These are phyloP conservation scores for Backusella liffmaniae DNA, from an alignment of 192 early-diverging fungal species.

Conservation along the genomic window DNA sequence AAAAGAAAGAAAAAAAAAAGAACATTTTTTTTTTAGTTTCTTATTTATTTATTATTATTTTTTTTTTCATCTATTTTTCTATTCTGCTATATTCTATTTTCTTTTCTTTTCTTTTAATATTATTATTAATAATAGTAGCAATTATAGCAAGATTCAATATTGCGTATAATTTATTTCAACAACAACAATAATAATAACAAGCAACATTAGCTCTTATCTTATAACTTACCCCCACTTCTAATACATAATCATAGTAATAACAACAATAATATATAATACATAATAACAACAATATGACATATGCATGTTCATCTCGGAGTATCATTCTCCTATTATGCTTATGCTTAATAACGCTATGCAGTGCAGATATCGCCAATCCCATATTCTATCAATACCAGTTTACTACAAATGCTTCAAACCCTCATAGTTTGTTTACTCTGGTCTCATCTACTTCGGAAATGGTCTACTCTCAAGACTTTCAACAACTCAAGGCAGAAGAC, in stretches of 20 bases:
- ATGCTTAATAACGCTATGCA: background rate
- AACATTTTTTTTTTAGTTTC: background rate
- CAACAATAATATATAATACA: background rate
- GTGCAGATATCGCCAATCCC: background rate
- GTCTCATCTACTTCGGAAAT: background rate
- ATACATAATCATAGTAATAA: no score
- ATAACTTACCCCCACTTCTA: no score
- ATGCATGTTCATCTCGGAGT: constrained; percentile 5
- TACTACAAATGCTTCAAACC: background rate
- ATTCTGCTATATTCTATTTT: no score
- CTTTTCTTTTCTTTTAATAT: no score
- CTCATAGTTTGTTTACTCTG: background rate
- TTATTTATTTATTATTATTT: no score
- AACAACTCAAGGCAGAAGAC: background rate
- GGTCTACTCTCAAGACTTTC: constrained; percentile 13
- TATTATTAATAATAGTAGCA: no score
- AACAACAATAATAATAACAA: no score
- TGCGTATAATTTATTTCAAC: no score
- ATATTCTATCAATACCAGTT: background rate
- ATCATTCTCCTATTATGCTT: constrained; percentile 2
- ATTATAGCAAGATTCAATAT: no score
- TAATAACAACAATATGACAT: background rate
- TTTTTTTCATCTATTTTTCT: no score
- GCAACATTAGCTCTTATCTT: no score
- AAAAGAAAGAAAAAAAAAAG: background rate